Base-by-base conservation (phyloP, 192 early-diverging fungal species). In the Funneliformis geosporum region DNA sequence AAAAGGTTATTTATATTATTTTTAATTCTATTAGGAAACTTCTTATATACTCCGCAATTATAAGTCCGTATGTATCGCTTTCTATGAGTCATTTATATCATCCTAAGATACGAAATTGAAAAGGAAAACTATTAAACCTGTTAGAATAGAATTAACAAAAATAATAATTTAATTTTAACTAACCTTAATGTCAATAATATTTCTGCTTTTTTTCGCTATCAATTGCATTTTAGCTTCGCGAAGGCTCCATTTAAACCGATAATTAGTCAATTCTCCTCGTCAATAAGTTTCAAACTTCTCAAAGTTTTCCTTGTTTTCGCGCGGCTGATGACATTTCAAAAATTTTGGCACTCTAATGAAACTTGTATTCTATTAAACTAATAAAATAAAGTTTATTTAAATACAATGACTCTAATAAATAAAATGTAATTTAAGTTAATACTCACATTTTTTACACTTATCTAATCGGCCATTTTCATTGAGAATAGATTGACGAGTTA, bases 321-420 rank as follows among this genome's bases (percentile, higher is more conserved):
- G 92, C 91, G n/a, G 91, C 91, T 18, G 86, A 83, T 2, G 85
- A 79, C 82, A 92, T 88, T 60, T 79, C 50, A 80, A 43, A 81
- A 82, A 27, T 82, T 79, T 14, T 80, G 40, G 40, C 83, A 82
- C 14, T 69, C 67, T 4, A 69, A 40, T 69, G 33, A 43, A 43
- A 21, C n/a, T 69, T 69, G 43, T 7, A 43, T 78, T 65, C 66
- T 73, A 38, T 79, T 72, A 47, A 80, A 75, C 84, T 85, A 73
- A 21, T 38, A 44, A 65, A 21, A 62, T 10, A 55, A 67, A n/a
- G 39, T 62, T n/a, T 9, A 25, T 14, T 14, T 33, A 9, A 10
- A 65, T 28, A 8, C 28, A 65, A 65, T 65, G 33, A 33, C 33
- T 33, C 27, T 66, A 18, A 27, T 18, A 28, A 3, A 27, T 7